phyloP scores from a whole-genome alignment of 2,329 filamentous ascomycete genomes.

The Penicillium sp. region DNA sequence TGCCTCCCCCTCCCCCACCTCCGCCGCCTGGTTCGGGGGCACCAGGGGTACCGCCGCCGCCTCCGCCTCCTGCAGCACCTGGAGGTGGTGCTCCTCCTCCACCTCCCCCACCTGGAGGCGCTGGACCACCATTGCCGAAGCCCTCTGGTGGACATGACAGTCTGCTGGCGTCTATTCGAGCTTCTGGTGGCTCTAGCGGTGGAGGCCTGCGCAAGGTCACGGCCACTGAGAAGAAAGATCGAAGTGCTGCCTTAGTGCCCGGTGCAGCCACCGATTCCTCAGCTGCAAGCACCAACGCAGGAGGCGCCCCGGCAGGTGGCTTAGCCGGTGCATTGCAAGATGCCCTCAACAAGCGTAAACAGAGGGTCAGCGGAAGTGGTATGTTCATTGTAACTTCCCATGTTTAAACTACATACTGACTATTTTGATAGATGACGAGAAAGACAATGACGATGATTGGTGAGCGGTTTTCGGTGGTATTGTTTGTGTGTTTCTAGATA shows the following conservation, averaged over 20 bases:
- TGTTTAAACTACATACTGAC: constrained; percentile 23
- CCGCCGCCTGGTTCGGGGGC: constrained; percentile 39
- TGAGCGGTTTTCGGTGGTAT: constrained; percentile 23
- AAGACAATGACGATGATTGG: constrained; percentile 49
- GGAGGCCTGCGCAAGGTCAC: constrained; percentile 48
- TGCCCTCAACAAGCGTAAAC: constrained; percentile 77
- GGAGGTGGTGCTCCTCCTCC: constrained; percentile 55
- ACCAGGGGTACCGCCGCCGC: constrained; percentile 42
- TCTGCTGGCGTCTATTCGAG: constrained; percentile 49
- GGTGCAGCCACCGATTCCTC: constrained; percentile 54
- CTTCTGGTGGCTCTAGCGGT: constrained; percentile 56
- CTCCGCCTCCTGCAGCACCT: constrained; percentile 50
- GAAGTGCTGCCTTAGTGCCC: constrained; percentile 46
- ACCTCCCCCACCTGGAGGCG: constrained; percentile 35
- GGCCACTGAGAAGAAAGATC: constrained; percentile 48
- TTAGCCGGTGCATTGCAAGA: constrained; percentile 81
- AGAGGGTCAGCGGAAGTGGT: constrained; percentile 95
- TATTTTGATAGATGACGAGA: constrained; percentile 44
- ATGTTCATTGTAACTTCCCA: constrained; percentile 48
- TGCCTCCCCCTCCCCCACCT: constrained; percentile 33
- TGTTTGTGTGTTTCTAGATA: constrained; percentile 19
- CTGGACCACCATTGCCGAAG: constrained; percentile 46
- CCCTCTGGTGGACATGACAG: constrained; percentile 42
- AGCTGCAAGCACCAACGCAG: constrained; percentile 56
- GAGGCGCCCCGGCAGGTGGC: constrained; percentile 54